Evolutionary conservation across 805 yeast genomes (phyloP).

Genomic region (Yarrowia phangngaensis): DNA sequence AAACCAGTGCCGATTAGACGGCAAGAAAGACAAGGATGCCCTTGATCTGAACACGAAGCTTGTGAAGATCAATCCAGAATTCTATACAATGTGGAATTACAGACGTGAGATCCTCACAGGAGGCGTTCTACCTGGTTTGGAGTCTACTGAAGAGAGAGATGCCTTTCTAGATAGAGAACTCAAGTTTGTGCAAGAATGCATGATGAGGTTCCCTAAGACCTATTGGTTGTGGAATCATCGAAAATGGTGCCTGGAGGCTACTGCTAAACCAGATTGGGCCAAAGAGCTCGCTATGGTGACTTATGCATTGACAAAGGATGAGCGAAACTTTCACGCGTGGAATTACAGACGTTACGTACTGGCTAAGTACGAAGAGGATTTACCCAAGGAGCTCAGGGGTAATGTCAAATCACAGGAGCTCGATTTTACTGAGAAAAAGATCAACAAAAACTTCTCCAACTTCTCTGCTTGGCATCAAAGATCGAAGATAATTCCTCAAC

Average conservation of each 20-base stretch:
- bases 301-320: conserved; percentile 63
- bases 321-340: conserved; percentile 95
- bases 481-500: conserved; percentile 57
- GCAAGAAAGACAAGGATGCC: conserved; percentile 41
- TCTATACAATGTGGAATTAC: conserved; percentile 85
- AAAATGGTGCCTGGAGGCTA: conserved; percentile 65
- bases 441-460: conserved; percentile 80
- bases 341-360: conserved; percentile 79
- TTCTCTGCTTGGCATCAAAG: conserved; percentile 96
- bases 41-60: conserved; percentile 56
- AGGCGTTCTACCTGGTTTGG: conserved; percentile 30
- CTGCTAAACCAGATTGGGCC: conserved; percentile 59
- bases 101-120: conserved; percentile 64
- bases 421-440: conserved; percentile 70
- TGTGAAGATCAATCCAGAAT: conserved; percentile 72
- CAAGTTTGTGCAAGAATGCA: conserved; percentile 51
- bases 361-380: conserved; percentile 33
- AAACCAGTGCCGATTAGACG: conserved; percentile 39
- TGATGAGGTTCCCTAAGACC: conserved; percentile 74
- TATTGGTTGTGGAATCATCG: conserved; percentile 98
- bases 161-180: conserved; percentile 55
- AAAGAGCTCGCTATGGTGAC: conserved; percentile 66
- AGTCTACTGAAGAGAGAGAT: conserved; percentile 32
- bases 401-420: conserved; percentile 51
- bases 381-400: conserved; percentile 30